Evolutionary conservation across 148 eudicot species (phyloP), one percentile per base, ranked within the genome.

Genomic region (Camellia granthamiana): DNA sequence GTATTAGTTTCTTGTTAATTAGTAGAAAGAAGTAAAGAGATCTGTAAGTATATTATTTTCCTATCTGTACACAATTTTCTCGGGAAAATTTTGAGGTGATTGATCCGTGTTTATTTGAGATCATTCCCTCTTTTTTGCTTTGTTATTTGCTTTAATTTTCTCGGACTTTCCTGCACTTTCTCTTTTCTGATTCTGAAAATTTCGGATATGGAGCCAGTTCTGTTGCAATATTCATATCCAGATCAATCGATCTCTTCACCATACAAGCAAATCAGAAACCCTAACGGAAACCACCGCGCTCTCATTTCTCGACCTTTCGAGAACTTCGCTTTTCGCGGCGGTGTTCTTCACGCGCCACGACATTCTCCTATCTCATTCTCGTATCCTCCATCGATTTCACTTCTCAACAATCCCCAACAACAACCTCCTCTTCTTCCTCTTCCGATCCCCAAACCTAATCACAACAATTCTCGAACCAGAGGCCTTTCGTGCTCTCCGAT

Each of bases 371-470:
- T 77, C 47, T 65, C 87, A 19, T 72, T 46, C 69, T 80, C 86
- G 43, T 52, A 7, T 60, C 74, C 85, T n/a, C 81, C 83, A 30
- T 58, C 82, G 10, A 71, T 66, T 6, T 83, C 79, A 0, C 15
- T 47, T 7, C 64, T 70, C 65, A 66, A 79, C 65, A 66, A 79
- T 82, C 69, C 61, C 6, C 77, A 58, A 19, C 83, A 79, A 0
- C 90, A 80, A 12, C 92, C 92, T 0, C 88, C 89, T 72, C 89
- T 90, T 11, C 90, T 85, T 76, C 89, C 91, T 66, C 89, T 85
- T 4, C 88, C 87, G 0, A 76, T 42, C 77, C 52, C 52, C 16
- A 72, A 68, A 12, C 74, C 81, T 2, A 54, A 74, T 55, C 38
- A 30, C 38, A 81, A 23, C 6, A 76, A 76, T 13, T 47, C 72